Base-by-base conservation (phyloP, 2,329 filamentous ascomycete species). In the Apiospora pterosperma region DNA sequence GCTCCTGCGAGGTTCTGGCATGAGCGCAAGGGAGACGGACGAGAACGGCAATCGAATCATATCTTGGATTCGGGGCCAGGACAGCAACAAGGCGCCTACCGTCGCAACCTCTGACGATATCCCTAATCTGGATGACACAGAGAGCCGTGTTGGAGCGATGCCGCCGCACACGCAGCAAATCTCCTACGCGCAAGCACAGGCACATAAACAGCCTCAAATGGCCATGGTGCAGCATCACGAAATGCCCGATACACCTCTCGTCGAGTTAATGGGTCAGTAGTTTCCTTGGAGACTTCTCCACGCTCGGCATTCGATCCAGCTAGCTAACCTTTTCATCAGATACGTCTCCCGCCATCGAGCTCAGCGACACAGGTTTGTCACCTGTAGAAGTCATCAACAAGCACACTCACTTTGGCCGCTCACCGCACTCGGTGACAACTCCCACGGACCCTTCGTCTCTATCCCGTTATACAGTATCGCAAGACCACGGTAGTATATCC, bases 61-160 rank as follows among this genome's bases (percentile, higher is more conserved):
- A 12, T 80, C 78, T 2, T 88, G 86, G 86, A 79, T 88, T 62
- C 79, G 78, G 62, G 80, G 79, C 10, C 81, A 84, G 62, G 71
- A 74, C 1, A 72, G 68, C 31, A 65, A 65, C 59, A 86, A 86
- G 69, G 77, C 79, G 0, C 72, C 76, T 1, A 84, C 83, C 0
- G 72, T 81, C 62, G 81, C 80, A 3, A 82, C 79, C 5, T 81
- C 82, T 2, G 80, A 82, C n/a, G 80, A 82, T 19, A 74, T 75
- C 0, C 72, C 72, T 6, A 67, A 68, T 14, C 78, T 73, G 34
- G 77, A 79, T 7, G 81, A 81, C 6, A 76, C 78, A 68, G 77
- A 78, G 25, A 78, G 71, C 63, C 65, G 69, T n/a, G 67, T 67
- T 36, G 52, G 65, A 10, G 63, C 59, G 7, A 70, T 69, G 19